Percentiles rank a stretch among this genome's conserved stretches.
Conservation (phyloP, 768 basidiomycete species). For the Tephrocybe sp. region DNA sequence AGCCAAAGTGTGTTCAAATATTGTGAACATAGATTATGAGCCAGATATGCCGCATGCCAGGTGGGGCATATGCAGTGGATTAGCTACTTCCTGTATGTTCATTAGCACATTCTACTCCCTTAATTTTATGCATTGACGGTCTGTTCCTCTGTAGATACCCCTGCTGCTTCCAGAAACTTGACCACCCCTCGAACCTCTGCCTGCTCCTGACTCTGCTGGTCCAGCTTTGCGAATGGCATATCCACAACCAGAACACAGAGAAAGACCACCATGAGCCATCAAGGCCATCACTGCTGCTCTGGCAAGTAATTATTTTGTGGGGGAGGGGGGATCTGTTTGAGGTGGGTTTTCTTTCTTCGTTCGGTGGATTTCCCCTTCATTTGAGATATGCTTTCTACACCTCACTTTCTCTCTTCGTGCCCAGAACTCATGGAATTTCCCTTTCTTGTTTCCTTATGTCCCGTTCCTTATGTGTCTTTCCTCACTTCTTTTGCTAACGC, state of each 20-base stretch:
- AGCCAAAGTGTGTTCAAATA: conserved; percentile 7
- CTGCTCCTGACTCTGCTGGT: conserved; percentile 57
- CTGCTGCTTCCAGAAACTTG: conserved; percentile 31
- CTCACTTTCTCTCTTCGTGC: too few relatives aligned
- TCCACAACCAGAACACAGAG: conserved; percentile 57
- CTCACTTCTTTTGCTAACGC: too few relatives aligned
- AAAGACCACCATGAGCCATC: conserved; percentile 27
- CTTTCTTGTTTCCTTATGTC: not conserved
- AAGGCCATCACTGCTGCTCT: conserved; percentile 46
- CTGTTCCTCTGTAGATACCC: conserved; percentile 28
- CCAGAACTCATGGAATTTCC: too few relatives aligned
- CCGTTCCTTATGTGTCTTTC: not conserved
- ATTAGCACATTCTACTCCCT: not conserved
- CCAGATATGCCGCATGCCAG: conserved; percentile 31
- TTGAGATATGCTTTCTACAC: too few relatives aligned
- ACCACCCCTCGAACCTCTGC: conserved; percentile 44
- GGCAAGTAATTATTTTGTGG: conserved; percentile 85
- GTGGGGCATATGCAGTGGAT: conserved; percentile 74
- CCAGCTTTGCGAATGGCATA: conserved; percentile 64
- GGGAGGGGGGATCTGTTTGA: conserved; percentile 67
- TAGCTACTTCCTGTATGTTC: conserved; percentile 63
- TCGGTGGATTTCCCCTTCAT: conserved; percentile 62
- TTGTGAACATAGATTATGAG: not conserved
- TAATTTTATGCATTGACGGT: not conserved
- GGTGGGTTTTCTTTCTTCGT: conserved; percentile 46